Evolutionary conservation across 2,329 filamentous ascomycete species (phyloP).

Genomic region (Aspergillus quadricinctus): DNA sequence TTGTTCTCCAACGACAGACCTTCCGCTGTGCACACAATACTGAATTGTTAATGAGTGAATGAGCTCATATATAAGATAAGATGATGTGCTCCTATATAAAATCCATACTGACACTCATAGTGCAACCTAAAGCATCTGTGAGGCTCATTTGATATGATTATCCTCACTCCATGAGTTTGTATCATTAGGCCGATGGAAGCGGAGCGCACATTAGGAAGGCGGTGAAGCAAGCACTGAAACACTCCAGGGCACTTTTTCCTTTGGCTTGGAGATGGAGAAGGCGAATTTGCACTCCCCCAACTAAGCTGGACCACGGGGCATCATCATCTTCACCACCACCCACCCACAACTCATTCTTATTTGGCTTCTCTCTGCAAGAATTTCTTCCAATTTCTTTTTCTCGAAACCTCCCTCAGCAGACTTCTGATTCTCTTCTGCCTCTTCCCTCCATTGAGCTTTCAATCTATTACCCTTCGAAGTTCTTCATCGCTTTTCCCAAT

Average conservation of each 20-base stretch:
- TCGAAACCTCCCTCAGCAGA: neutral
- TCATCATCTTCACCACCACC: constrained; percentile 1
- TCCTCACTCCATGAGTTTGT: neutral
- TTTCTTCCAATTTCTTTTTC: neutral
- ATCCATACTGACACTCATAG: too few species aligned
- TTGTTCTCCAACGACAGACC: neutral
- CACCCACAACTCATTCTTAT: neutral
- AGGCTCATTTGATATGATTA: neutral
- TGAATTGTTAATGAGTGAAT: neutral
- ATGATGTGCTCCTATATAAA: neutral
- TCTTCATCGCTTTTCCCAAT: constrained; percentile 11
- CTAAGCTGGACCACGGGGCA: neutral
- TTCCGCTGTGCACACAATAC: neutral
- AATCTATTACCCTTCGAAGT: constrained; percentile 13
- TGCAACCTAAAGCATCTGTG: neutral
- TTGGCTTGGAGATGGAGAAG: neutral
- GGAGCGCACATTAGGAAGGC: neutral
- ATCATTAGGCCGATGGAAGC: neutral
- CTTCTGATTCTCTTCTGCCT: neutral
- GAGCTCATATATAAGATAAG: neutral
- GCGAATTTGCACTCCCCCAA: neutral
- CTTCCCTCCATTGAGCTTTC: constrained; percentile 6
- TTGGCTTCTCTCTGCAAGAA: neutral
- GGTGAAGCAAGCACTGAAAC: constrained; percentile 6
- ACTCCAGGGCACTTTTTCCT: constrained; percentile 2